Evolutionary conservation across 1,284 basidiomycete genomes (phyloP).

Genomic region (Puccinia polysora): DNA sequence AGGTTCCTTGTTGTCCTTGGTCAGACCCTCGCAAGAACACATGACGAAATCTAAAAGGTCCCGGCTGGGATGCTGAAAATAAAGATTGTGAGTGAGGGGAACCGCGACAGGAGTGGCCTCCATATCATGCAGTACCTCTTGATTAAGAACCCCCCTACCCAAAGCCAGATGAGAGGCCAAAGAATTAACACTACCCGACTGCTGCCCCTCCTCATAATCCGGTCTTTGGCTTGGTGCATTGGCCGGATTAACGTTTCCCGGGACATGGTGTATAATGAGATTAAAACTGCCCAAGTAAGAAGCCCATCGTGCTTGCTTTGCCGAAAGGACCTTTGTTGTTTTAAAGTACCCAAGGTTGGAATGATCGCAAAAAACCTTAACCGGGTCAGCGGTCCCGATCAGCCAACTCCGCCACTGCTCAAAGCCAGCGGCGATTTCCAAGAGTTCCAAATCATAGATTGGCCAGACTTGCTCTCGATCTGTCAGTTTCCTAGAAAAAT

Average conservation of each 20-base stretch:
- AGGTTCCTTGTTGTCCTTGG: neutral
- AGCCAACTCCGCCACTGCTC: conserved; percentile 17
- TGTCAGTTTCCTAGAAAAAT: conserved; percentile 27
- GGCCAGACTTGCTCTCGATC: conserved; percentile 14
- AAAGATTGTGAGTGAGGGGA: neutral
- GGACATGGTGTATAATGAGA: neutral
- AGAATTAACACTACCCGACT: neutral
- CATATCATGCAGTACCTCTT: too few species aligned
- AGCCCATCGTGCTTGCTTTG: conserved; percentile 13
- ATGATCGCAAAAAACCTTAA: conserved; percentile 18
- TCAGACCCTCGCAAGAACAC: neutral
- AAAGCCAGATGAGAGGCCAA: too few species aligned
- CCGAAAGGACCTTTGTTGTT: neutral
- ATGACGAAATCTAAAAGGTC: neutral
- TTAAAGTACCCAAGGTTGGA: conserved; percentile 16
- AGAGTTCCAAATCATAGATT: conserved; percentile 5
- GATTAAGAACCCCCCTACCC: neutral
- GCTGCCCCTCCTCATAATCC: conserved; percentile 8
- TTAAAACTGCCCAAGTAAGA: conserved; percentile 15
- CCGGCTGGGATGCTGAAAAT: neutral
- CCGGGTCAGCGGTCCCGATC: neutral
- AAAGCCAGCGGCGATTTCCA: neutral
- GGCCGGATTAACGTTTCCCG: neutral
- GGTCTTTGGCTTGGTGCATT: neutral
- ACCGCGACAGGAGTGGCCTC: too few species aligned